Conservation (phyloP, 768 basidiomycete genomes). For the Tylopilus subfusipes region DNA sequence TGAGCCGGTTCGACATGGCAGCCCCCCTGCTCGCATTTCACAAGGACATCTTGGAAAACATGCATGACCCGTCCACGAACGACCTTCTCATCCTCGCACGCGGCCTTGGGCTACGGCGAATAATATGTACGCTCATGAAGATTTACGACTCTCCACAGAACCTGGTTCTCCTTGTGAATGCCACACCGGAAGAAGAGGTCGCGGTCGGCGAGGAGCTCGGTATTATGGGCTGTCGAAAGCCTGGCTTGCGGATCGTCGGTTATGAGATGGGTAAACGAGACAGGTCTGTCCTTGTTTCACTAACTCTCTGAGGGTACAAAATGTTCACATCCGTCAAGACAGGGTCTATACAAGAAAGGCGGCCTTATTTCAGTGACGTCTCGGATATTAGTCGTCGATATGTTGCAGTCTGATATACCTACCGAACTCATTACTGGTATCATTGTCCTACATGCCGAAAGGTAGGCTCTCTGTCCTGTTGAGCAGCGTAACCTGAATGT, state of each 20-base stretch:
- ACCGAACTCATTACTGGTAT: conserved; percentile 85
- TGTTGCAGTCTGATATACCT: conserved; percentile 84
- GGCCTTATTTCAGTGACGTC: conserved; percentile 91
- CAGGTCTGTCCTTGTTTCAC: conserved; percentile 46
- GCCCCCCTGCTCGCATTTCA: conserved; percentile 58
- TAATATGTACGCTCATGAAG: conserved; percentile 85
- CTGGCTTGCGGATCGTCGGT: conserved; percentile 76
- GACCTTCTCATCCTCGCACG: conserved; percentile 81
- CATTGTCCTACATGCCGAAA: conserved; percentile 87
- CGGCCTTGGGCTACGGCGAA: conserved; percentile 81
- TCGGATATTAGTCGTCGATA: conserved; percentile 91
- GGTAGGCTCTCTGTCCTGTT: conserved; percentile 41
- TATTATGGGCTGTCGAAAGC: conserved; percentile 85
- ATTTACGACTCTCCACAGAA: conserved; percentile 86
- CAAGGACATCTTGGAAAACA: conserved; percentile 59
- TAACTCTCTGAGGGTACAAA: not conserved
- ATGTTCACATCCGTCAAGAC: conserved; percentile 42
- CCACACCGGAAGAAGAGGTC: conserved; percentile 80
- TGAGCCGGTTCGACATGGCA: conserved; percentile 19
- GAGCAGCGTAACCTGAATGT: not conserved
- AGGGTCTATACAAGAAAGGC: conserved; percentile 81
- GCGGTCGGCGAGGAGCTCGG: conserved; percentile 92
- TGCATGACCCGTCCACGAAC: conserved; percentile 70
- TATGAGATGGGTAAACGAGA: conserved; percentile 81
- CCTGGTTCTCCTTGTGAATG: conserved; percentile 82